A percentile compares a stretch with the other conserved stretches of the same genome.
These are phyloP conservation scores for Yamadazyma epiphylla DNA, from an alignment of 1,139 yeast genomes.

Conservation along the genomic window DNA sequence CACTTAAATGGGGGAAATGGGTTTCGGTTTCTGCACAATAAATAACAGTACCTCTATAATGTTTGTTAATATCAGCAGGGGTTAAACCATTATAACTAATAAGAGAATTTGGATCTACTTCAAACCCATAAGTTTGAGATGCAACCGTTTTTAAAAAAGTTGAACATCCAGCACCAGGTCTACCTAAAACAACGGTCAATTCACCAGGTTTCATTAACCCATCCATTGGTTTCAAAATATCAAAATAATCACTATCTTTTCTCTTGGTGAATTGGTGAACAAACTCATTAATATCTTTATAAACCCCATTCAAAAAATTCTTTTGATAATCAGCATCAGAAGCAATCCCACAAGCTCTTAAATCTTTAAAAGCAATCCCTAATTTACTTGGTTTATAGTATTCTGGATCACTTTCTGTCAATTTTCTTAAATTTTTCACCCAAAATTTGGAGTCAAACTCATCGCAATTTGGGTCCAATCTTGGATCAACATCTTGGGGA, in stretches of 20 bases:
- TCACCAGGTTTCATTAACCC: slow-evolving; percentile 32
- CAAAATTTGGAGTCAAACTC: slow-evolving; percentile 51
- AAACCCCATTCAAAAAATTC: slow-evolving; percentile 55
- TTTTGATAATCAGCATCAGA: slow-evolving; percentile 78
- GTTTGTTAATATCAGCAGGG: slow-evolving; percentile 42
- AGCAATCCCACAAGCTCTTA: slow-evolving; percentile 73
- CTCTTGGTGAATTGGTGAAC: slow-evolving; percentile 13
- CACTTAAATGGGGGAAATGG: slow-evolving; percentile 52
- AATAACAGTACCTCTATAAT: slow-evolving; percentile 46
- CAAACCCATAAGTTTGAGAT: slow-evolving; percentile 32
- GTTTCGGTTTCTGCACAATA: slow-evolving; percentile 52
- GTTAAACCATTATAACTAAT: slow-evolving; percentile 49
- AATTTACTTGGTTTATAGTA: slow-evolving; percentile 59
- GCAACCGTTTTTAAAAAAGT: slow-evolving; percentile 33
- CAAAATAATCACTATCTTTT: slow-evolving; percentile 18
- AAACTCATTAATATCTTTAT: slow-evolving; percentile 16
- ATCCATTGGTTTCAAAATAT: slow-evolving; percentile 33
- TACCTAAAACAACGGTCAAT: slow-evolving; percentile 32
- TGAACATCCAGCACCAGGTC: slow-evolving; percentile 38
- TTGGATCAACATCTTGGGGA: slow-evolving; percentile 6
- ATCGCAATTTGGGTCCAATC: slow-evolving; percentile 38
- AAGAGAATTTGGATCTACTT: slow-evolving; percentile 23
- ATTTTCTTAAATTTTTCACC: slow-evolving; percentile 22
- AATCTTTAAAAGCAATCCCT: slow-evolving; percentile 66
- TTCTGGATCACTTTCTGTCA: slow-evolving; percentile 47